Evolutionary conservation across 768 basidiomycete species (phyloP), one percentile per base, ranked within the genome.

Genomic region (Termitomyces bulborhizus): DNA sequence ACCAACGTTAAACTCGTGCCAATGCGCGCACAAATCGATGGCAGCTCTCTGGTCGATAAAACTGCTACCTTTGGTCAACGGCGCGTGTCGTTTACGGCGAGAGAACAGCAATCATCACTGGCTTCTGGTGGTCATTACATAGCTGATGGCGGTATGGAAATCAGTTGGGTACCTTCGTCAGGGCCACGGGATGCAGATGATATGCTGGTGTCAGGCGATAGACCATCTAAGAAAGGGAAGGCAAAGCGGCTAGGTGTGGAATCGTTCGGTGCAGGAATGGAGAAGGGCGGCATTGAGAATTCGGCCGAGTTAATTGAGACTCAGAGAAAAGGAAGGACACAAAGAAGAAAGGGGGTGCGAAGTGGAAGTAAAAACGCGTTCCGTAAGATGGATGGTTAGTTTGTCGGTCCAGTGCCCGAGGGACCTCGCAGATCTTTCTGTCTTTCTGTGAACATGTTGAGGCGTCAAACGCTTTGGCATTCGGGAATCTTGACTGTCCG

Each of bases 281-380:
- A 97, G 76, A 86, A 78, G 62, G 92, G 91, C 1, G 79, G 81
- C 2, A 76, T 74, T 46, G 81, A 80, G 40, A 68, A 71, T 9
- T 72, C 57, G 26, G 60, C 69, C 26, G 77, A 75, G 56, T 67
- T 85, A 63, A 79, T 73, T 36, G 89, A 88, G 59, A 78, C 78
- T 56, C 89, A 90, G 49, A 75, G 86, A 62, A 79, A 77, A 41
- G 95, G 96, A n/a, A 76, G 96, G 69, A 85, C 80, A 34, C 79
- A 88, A 37, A 78, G 91, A 63, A 74, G 95, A 68, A 82, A 83
- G 63, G 89, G 85, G 8, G 78, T 88, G 50, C 78, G 96, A 50
- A 97, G 93, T 66, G 96, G 94, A 31, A 93, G 90, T 68, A 93
- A 85, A 74, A 98, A 95, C 69, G 82, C 80, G 1, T 90, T 93